Evolutionary conservation across 352 stramenopile genomes (phyloP).

Genomic region (Pythium aristosporum): DNA sequence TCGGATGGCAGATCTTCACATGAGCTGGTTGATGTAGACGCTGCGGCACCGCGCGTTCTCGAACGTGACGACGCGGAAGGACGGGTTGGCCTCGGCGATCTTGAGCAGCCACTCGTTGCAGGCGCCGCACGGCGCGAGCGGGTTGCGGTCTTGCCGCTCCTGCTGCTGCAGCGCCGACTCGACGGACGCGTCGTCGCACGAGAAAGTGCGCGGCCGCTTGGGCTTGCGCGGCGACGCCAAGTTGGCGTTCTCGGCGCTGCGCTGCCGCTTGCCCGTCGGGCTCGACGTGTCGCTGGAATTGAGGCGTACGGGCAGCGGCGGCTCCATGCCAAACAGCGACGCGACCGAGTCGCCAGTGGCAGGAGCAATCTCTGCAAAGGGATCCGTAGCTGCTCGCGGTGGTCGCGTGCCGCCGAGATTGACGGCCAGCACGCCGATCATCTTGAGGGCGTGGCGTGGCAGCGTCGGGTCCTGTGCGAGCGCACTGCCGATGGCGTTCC

Average conservation of each 20-base stretch:
- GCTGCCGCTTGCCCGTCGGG: conserved; percentile 9
- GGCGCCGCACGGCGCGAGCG: conserved; percentile 95
- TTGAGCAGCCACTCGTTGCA: conserved; percentile 99
- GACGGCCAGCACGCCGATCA: conserved; percentile 95
- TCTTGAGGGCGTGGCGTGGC: conserved; percentile 89
- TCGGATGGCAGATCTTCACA: too few relatives aligned
- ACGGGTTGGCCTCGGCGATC: conserved; percentile 97
- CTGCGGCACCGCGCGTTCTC: conserved; percentile 92
- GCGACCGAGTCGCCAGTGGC: conserved; percentile 3
- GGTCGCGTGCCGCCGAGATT: conserved; percentile 37
- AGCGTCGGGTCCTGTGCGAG: conserved; percentile 93
- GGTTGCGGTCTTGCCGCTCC: conserved; percentile 89
- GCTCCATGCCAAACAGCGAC: conserved; percentile 14
- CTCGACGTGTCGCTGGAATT: neutral
- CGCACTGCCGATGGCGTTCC: conserved; percentile 97
- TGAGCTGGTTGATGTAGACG: conserved; percentile 90
- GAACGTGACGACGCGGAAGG: conserved; percentile 97
- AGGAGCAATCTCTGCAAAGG: conserved; percentile 13
- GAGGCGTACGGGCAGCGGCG: conserved; percentile 2
- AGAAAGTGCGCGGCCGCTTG: conserved; percentile 84
- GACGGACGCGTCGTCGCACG: conserved; percentile 64
- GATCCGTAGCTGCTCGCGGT: neutral
- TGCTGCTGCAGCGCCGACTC: conserved; percentile 34
- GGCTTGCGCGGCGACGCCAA: conserved; percentile 50
- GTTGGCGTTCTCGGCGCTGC: conserved; percentile 22